Evolutionary conservation across 768 basidiomycete genomes (phyloP).

Genomic region (Boletus huronensis): DNA sequence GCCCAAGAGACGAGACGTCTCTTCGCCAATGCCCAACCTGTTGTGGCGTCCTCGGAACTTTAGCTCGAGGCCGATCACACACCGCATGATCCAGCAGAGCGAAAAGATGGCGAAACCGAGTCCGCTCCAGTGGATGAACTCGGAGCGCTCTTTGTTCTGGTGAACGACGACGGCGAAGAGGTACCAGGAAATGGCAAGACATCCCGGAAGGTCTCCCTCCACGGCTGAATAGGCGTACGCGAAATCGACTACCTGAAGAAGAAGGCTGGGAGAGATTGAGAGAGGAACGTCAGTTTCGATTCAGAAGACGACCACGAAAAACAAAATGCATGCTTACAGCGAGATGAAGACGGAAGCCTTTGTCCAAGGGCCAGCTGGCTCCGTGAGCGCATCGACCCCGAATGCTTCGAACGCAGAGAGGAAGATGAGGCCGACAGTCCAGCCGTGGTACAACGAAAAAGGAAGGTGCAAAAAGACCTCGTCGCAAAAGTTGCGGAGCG

Average conservation of each 20-base stretch:
- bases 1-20: conserved; percentile 33
- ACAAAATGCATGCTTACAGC: conserved; percentile 30
- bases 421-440: conserved; percentile 51
- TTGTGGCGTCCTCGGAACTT: conserved; percentile 34
- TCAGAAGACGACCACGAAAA: neutral
- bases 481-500: conserved; percentile 46
- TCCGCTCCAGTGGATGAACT: conserved; percentile 66
- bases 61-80: conserved; percentile 39
- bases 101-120: conserved; percentile 61
- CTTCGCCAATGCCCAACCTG: conserved; percentile 31
- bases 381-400: conserved; percentile 51
- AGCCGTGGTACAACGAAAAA: conserved; percentile 68
- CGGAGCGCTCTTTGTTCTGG: conserved; percentile 39
- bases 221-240: conserved; percentile 63
- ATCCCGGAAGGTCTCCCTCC: conserved; percentile 67
- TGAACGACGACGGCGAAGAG: conserved; percentile 63
- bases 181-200: conserved; percentile 63
- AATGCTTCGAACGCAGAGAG: conserved; percentile 59
- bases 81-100: conserved; percentile 61
- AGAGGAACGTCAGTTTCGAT: neutral
- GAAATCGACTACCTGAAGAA: conserved; percentile 56
- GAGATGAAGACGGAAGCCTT: conserved; percentile 61
- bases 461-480: conserved; percentile 71
- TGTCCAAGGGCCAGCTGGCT: conserved; percentile 55
- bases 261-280: conserved; percentile 33